Evolutionary conservation across 768 basidiomycete genomes (phyloP).

Genomic region (Mycena indigotica): DNA sequence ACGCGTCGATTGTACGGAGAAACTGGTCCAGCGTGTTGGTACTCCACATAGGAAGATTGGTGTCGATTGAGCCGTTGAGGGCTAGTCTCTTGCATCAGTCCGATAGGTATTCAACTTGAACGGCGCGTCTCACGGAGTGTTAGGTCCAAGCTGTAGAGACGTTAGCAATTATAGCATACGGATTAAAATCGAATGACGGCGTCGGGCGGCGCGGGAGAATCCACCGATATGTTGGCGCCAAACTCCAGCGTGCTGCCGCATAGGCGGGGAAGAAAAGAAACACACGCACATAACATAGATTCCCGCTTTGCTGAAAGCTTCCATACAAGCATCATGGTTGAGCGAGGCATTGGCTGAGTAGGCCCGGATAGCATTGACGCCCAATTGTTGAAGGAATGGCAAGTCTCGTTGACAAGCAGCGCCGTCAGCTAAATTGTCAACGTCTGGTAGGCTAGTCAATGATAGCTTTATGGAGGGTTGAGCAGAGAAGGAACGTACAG

Average conservation of each 20-base stretch:
- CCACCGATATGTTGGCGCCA: too few species aligned
- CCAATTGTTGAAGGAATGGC: slow-evolving; percentile 72
- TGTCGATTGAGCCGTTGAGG: slow-evolving; percentile 66
- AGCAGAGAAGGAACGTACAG: neutral
- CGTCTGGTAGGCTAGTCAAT: slow-evolving; percentile 73
- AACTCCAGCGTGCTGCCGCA: too few species aligned
- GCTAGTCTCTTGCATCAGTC: slow-evolving; percentile 32
- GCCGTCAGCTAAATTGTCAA: slow-evolving; percentile 74
- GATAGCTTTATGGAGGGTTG: slow-evolving; percentile 42
- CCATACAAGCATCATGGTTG: slow-evolving; percentile 90
- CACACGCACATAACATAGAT: slow-evolving; percentile 84
- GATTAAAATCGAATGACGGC: too few species aligned
- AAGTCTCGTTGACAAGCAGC: slow-evolving; percentile 77
- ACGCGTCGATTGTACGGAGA: slow-evolving; percentile 55
- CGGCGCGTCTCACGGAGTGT: slow-evolving; percentile 53
- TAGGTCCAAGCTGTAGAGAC: slow-evolving; percentile 73
- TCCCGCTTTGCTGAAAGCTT: slow-evolving; percentile 67
- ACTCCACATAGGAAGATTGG: slow-evolving; percentile 59
- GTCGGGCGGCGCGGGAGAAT: too few species aligned
- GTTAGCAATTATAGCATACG: neutral
- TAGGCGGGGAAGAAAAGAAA: neutral
- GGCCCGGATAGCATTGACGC: slow-evolving; percentile 80
- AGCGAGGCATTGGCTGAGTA: slow-evolving; percentile 84
- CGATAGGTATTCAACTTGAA: too few species aligned
- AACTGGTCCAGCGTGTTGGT: slow-evolving; percentile 56